A percentile compares a stretch with the other conserved stretches of the same genome.
Conservation (phyloP, 2,329 filamentous ascomycete genomes). For the Colletotrichum sp. region DNA sequence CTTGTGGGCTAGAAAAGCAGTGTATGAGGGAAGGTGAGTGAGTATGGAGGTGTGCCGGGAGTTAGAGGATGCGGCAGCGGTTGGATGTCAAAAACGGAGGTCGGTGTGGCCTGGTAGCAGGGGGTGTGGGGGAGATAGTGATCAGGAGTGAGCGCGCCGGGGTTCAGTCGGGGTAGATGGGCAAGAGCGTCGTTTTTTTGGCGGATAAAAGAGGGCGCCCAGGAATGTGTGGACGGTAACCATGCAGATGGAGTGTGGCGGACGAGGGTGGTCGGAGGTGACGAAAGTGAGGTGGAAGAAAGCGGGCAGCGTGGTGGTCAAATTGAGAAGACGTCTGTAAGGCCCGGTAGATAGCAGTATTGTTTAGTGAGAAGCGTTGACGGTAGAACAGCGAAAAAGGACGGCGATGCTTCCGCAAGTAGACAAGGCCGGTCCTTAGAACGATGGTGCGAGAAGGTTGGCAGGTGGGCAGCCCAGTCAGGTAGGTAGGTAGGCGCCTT, state of each 20-base stretch:
- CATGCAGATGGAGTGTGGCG: conserved; percentile 3
- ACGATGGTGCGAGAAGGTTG: background rate
- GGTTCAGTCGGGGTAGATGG: background rate
- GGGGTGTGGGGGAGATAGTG: background rate
- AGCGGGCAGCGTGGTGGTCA: background rate
- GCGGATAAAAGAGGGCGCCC: conserved; percentile 9
- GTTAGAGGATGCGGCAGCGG: conserved; percentile 10
- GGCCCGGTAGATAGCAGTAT: background rate
- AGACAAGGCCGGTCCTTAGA: background rate
- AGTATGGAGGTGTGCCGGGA: conserved; percentile 8
- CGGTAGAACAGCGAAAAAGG: background rate
- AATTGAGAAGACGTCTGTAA: background rate
- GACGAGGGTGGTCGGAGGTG: background rate
- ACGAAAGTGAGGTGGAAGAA: background rate
- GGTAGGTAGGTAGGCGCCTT: background rate
- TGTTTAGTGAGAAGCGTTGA: background rate
- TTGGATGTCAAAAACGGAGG: conserved; percentile 16
- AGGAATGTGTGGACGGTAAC: background rate
- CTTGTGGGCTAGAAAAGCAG: background rate
- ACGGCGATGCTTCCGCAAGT: background rate
- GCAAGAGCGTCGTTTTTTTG: background rate
- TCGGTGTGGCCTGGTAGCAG: conserved; percentile 14
- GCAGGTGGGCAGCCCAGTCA: background rate
- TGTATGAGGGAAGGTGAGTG: background rate
- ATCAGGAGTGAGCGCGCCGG: conserved; percentile 1